phyloP scores from a whole-genome alignment of 768 basidiomycete species.

The Boletus sensibilis region DNA sequence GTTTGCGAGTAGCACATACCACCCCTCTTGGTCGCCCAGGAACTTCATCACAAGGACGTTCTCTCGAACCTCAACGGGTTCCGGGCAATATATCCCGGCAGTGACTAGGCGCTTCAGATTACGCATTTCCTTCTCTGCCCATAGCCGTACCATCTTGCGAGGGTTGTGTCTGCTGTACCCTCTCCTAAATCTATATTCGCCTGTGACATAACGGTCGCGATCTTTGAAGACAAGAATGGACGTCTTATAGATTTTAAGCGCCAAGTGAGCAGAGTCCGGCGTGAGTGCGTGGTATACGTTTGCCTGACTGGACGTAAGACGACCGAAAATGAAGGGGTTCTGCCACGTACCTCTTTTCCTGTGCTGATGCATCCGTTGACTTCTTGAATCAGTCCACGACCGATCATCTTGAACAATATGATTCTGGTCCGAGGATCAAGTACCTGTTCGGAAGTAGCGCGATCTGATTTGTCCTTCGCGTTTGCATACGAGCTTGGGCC shows the following conservation, averaged over 20 bases:
- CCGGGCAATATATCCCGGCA: conserved; percentile 86
- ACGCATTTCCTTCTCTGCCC: conserved; percentile 99
- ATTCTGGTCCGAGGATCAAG: conserved; percentile 93
- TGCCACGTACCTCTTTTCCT: conserved; percentile 81
- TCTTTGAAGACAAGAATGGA: conserved; percentile 98
- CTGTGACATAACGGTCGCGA: conserved; percentile 93
- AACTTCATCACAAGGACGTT: conserved; percentile 97
- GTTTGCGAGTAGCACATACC: conserved; percentile 47
- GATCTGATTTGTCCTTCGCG: conserved; percentile 92
- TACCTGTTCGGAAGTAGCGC: conserved; percentile 96
- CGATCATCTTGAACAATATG: conserved; percentile 95
- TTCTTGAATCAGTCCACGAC: conserved; percentile 80
- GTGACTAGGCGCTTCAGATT: conserved; percentile 82
- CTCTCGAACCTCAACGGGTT: conserved; percentile 89
- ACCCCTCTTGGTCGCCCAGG: conserved; percentile 76
- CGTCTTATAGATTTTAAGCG: conserved; percentile 98
- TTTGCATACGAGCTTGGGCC: conserved; percentile 86
- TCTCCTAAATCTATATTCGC: conserved; percentile 91
- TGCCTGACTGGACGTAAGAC: conserved; percentile 53
- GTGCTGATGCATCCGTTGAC: conserved; percentile 97
- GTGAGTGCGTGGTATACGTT: conserved; percentile 93
- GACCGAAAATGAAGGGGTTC: not conserved
- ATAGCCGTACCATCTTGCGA: conserved; percentile 96
- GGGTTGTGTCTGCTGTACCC: conserved; percentile 91
- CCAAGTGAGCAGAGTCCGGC: conserved; percentile 59